A percentile compares a stretch with the other conserved stretches of the same genome.
phyloP scores from a whole-genome alignment of 2,329 filamentous ascomycete species.

The Pseudocercospora crystallina region DNA sequence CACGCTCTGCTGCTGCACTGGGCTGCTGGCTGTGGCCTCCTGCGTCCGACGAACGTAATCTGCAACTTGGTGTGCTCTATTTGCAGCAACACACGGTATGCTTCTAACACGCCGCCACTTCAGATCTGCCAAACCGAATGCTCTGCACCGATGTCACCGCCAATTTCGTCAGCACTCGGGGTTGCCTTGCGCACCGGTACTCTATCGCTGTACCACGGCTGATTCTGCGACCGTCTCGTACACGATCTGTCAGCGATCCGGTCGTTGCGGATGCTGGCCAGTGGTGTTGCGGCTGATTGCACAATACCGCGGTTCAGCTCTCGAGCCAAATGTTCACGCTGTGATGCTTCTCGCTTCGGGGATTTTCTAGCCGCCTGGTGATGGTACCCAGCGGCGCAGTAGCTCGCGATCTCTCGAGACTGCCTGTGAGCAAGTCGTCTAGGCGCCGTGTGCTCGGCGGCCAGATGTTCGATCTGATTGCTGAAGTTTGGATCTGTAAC shows the following conservation, averaged over 20 bases:
- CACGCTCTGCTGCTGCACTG: too few relatives aligned
- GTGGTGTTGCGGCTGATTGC: background rate
- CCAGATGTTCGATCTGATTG: background rate
- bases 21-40: too few relatives aligned
- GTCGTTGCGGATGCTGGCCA: background rate
- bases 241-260: constrained; percentile 7
- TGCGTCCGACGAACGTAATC: too few relatives aligned
- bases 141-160: too few relatives aligned
- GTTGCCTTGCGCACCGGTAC: too few relatives aligned
- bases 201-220: constrained; percentile 1
- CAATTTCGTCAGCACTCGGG: too few relatives aligned
- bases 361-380: background rate
- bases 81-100: too few relatives aligned
- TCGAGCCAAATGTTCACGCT: background rate
- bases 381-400: background rate
- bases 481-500: too few relatives aligned
- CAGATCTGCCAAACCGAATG: too few relatives aligned
- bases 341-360: too few relatives aligned
- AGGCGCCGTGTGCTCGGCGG: constrained; percentile 1
- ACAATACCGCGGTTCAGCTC: background rate
- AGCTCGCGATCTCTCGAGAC: background rate
- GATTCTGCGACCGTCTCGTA: background rate
- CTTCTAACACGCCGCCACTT: too few relatives aligned
- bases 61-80: too few relatives aligned
- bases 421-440: background rate